Base-by-base conservation (phyloP, 2,329 filamentous ascomycete species). In the Penicillium palitans region DNA sequence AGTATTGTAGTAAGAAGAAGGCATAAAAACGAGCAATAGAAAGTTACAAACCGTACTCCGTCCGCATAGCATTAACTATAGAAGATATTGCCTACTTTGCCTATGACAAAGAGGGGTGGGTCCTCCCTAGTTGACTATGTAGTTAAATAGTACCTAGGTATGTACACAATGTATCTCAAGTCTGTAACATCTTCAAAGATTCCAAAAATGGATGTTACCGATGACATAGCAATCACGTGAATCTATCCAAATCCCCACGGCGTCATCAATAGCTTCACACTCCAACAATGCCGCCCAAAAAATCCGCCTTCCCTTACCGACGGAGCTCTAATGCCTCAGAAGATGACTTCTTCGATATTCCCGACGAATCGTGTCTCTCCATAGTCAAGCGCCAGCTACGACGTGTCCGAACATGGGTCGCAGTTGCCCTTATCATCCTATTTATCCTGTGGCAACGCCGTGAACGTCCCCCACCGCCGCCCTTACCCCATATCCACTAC, bases 281-380 rank as follows among this genome's bases (percentile, higher is more conserved):
- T 39, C 24, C 19, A 58, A 54, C 50, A 35, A 64, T 63, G 58
- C 48, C 61, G 21, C 42, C 52, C 40, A 64, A 62, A 44, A 59
- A 31, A 29, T 37, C 58, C 15, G 40, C 53, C 41, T 62, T 70
- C 19, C 70, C 67, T 25, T 63, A 65, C 31, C 71, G 72, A 37
- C 63, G 71, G 58, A 66, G 61, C 47, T 74, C 72, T n/a, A 61
- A 61, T 45, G 61, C 67, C 52, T 74, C 70, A 25, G 72, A 74
- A 55, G 61, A 64, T 19, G 72, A 74, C 52, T 74, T 74, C 59
- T 74, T 74, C 55, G 72, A 74, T 37, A 72, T 74, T 39, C 68
- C 70, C n/a, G 72, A 74, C 29, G 72, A 74, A 55, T 61, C 71
- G 5, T 60, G 60, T 31, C 45, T 63, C 1, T 60, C 70, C 2